These are phyloP conservation scores for Santalum album DNA, from an alignment of 164 flowering plant species.

Conservation along the genomic window DNA sequence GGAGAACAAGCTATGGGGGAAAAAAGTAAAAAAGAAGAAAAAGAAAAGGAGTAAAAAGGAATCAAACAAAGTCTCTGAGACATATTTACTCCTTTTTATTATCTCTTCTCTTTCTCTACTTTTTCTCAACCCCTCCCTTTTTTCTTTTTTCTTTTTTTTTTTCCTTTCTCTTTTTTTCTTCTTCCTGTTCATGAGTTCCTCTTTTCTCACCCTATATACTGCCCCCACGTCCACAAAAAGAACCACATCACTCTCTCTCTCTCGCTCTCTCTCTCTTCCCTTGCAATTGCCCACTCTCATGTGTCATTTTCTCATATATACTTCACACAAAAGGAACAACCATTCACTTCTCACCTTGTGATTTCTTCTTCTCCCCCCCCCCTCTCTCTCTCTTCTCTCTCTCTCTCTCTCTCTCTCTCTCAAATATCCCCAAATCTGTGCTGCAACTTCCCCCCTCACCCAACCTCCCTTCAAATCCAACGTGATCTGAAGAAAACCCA, in stretches of 20 bases:
- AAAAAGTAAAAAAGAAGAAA: slow-evolving; percentile 10
- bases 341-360: too few relatives aligned
- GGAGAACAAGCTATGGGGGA: too few relatives aligned
- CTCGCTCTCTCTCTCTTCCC: slow-evolving; percentile 3
- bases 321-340: slow-evolving; percentile 84
- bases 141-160: too few relatives aligned
- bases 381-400: slow-evolving; percentile 23
- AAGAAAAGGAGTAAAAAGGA: slow-evolving; percentile 27
- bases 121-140: slow-evolving; percentile 7
- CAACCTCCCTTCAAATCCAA: too few relatives aligned
- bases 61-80: slow-evolving; percentile 26
- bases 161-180: too few relatives aligned
- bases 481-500: too few relatives aligned
- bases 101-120: slow-evolving; percentile 3
- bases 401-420: too few relatives aligned
- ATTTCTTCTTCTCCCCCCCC: slow-evolving; percentile 20
- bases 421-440: too few relatives aligned
- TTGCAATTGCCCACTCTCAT: too few relatives aligned
- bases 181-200: too few relatives aligned
- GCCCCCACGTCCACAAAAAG: slow-evolving; percentile 27
- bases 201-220: slow-evolving; percentile 12
- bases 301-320: slow-evolving; percentile 92
- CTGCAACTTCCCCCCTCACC: too few relatives aligned
- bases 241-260: slow-evolving; percentile 12
- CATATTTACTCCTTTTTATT: slow-evolving; percentile 12